A percentile compares a stretch with the other conserved stretches of the same genome.
Evolutionary conservation across 495 filamentous ascomycete genomes (phyloP).

Genomic region (Talaromyces proteolyticus): DNA sequence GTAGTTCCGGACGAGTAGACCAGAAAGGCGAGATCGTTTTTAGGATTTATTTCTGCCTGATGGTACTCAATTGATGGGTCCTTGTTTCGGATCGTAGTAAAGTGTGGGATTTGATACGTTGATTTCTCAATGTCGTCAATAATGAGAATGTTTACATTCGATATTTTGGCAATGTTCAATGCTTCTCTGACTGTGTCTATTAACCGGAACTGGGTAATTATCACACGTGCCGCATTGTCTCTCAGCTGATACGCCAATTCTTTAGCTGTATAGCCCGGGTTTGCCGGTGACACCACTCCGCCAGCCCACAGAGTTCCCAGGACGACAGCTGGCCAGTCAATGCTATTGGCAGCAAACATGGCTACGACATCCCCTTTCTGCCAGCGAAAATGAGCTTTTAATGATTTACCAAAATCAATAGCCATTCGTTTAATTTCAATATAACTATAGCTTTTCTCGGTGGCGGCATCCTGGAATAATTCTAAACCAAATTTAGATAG

Average conservation of each 20-base stretch:
- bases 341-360: conserved; percentile 54
- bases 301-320: conserved; percentile 72
- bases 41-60: no score
- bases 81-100: no score
- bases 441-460: conserved; percentile 59
- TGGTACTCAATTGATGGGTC: no score
- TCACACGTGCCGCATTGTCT: conserved; percentile 59
- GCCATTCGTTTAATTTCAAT: conserved; percentile 50
- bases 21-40: conserved; percentile 54
- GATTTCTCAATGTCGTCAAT: neutral
- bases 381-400: conserved; percentile 61
- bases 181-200: conserved; percentile 48
- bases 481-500: conserved; percentile 33
- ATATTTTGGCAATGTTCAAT: conserved; percentile 57
- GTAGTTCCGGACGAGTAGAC: conserved; percentile 92
- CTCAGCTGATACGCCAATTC: conserved; percentile 75
- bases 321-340: conserved; percentile 54
- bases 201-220: conserved; percentile 57
- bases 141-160: conserved; percentile 26
- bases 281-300: conserved; percentile 64
- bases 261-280: conserved; percentile 68
- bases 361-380: conserved; percentile 61
- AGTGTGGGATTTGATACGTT: neutral
- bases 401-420: conserved; percentile 62
- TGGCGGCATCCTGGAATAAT: conserved; percentile 61